phyloP scores from a whole-genome alignment of 2,329 filamentous ascomycete genomes.

The Ophiostoma sp. region DNA sequence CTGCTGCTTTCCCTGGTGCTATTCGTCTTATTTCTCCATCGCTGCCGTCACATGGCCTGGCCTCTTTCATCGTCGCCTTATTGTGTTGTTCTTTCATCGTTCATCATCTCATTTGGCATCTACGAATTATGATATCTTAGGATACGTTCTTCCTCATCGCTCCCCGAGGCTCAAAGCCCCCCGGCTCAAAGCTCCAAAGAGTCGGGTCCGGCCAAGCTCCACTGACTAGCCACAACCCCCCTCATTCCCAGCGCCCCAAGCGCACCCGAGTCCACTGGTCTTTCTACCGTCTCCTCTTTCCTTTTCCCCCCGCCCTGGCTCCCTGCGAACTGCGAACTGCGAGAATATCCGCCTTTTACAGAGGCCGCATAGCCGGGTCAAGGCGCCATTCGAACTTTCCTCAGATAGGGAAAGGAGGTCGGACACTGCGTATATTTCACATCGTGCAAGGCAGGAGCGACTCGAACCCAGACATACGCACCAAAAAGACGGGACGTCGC shows the following conservation, averaged over 20 bases:
- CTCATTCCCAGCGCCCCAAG: conserved; percentile 7
- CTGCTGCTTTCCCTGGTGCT: no score
- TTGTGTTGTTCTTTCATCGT: background rate
- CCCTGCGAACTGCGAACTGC: background rate
- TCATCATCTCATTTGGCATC: background rate
- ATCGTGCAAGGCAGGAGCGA: background rate
- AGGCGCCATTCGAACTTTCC: conserved; percentile 14
- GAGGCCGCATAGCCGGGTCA: conserved; percentile 18
- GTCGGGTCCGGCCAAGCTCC: conserved; percentile 15
- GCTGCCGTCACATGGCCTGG: background rate
- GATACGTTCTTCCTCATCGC: background rate
- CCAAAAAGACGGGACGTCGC: background rate
- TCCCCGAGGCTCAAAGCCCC: background rate
- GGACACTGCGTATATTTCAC: conserved; percentile 14
- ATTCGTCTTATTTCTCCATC: background rate
- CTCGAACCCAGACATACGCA: background rate
- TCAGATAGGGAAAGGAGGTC: conserved; percentile 16
- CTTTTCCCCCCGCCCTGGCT: conserved; percentile 12
- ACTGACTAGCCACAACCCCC: conserved; percentile 14
- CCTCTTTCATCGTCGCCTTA: background rate
- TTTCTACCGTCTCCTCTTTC: conserved; percentile 5
- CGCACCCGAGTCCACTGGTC: conserved; percentile 9
- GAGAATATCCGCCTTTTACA: conserved; percentile 1
- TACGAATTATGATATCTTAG: no score
- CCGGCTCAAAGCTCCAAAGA: background rate